Evolutionary conservation across 805 yeast species (phyloP).

Genomic region (Nakazawaea wyomingensis): DNA sequence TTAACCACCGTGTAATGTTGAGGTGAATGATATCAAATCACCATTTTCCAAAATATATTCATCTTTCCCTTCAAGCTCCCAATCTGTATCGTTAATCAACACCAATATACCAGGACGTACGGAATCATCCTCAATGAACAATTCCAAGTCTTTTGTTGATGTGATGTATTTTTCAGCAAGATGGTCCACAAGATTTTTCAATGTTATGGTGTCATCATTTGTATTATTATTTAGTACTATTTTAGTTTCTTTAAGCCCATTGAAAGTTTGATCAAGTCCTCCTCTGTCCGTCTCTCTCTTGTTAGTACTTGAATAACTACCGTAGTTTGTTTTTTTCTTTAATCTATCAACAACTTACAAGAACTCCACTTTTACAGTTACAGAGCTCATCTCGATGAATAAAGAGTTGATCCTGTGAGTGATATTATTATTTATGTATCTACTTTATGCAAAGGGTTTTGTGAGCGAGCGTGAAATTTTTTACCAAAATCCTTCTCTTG

Average conservation of each 20-base stretch:
- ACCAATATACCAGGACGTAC: constrained; percentile 92
- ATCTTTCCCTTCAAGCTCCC: constrained; percentile 93
- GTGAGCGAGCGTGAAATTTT: no score
- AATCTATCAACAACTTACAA: constrained; percentile 25
- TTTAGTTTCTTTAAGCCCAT: constrained; percentile 48
- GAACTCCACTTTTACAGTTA: constrained; percentile 37
- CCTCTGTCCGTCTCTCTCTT: constrained; percentile 43
- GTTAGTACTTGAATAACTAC: no score
- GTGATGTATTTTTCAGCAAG: constrained; percentile 51
- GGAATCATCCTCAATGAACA: constrained; percentile 76
- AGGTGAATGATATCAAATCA: constrained; percentile 81
- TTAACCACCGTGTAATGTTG: constrained; percentile 93
- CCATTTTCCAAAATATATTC: constrained; percentile 70
- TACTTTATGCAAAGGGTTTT: no score
- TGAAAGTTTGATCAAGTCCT: constrained; percentile 79
- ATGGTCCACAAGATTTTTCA: constrained; percentile 48
- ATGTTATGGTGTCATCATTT: constrained; percentile 27
- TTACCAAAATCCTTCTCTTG: no score
- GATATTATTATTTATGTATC: no score
- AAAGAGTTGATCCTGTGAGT: no score
- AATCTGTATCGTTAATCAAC: constrained; percentile 88
- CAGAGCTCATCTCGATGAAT: constrained; percentile 21
- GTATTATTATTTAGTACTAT: constrained; percentile 39
- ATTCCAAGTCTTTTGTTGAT: constrained; percentile 58
- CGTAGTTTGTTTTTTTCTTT: not conserved